A percentile compares a stretch with the other conserved stretches of the same genome.
Evolutionary conservation across 176 grass and related monocot genomes (phyloP).

Genomic region (Alloteropsis semialata): DNA sequence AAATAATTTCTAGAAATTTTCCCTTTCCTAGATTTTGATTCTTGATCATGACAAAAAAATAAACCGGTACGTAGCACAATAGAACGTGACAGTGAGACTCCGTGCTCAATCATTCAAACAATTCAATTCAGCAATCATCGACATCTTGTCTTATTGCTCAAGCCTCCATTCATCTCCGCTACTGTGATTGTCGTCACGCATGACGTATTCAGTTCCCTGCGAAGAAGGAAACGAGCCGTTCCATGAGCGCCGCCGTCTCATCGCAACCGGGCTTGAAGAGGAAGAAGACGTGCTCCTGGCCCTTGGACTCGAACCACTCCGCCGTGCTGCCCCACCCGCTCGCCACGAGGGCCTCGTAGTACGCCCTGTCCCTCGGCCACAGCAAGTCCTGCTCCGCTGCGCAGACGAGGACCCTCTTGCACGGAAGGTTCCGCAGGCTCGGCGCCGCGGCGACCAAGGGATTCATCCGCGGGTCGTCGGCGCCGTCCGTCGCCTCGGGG

Average conservation of each 20-base stretch:
- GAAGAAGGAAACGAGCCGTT: not conserved
- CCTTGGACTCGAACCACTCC: slow-evolving; percentile 44
- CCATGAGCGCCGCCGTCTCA: slow-evolving; percentile 31
- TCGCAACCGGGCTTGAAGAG: not conserved
- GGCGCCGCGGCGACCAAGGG: slow-evolving; percentile 12
- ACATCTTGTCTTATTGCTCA: not conserved
- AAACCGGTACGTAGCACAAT: too few relatives aligned
- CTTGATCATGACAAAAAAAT: too few relatives aligned
- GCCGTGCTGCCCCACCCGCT: slow-evolving; percentile 28
- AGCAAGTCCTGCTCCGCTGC: slow-evolving; percentile 14
- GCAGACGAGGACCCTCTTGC: slow-evolving; percentile 10
- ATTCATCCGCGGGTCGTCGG: slow-evolving; percentile 37
- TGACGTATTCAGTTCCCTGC: not conserved
- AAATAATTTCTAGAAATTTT: too few relatives aligned
- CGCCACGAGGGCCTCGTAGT: slow-evolving; percentile 22
- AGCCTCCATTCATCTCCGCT: not conserved
- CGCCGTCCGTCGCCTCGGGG: not conserved
- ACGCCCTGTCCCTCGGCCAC: slow-evolving; percentile 4
- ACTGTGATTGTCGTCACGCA: not conserved
- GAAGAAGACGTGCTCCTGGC: slow-evolving; percentile 44
- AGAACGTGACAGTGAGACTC: not conserved
- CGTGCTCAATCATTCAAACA: not conserved
- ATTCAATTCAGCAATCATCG: not conserved
- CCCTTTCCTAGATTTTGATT: too few relatives aligned
- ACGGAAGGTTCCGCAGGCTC: not conserved